phyloP scores from a whole-genome alignment of 2,329 filamentous ascomycete species.

The Cladorrhinum sp. region DNA sequence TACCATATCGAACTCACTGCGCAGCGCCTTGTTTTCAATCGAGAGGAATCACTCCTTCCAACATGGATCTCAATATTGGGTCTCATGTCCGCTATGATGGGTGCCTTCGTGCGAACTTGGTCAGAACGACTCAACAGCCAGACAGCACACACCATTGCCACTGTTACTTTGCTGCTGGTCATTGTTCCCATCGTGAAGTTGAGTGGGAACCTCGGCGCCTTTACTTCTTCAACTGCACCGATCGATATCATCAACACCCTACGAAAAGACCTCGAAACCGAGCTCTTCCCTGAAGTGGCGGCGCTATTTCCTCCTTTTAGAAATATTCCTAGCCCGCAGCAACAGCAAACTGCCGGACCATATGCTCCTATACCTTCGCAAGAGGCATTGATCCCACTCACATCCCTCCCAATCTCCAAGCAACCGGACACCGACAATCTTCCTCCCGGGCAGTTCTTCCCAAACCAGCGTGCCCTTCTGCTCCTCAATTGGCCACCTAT shows the following conservation, averaged over 20 bases:
- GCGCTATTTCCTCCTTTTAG: conserved; percentile 3
- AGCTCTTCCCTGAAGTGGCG: conserved; percentile 1
- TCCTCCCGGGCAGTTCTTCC: background rate
- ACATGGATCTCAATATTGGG: conserved; percentile 12
- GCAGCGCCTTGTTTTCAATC: conserved; percentile 11
- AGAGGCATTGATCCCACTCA: background rate
- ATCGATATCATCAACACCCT: conserved; percentile 8
- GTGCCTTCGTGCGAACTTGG: conserved; percentile 11
- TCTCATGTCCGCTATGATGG: conserved; percentile 10
- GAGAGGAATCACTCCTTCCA: conserved; percentile 5
- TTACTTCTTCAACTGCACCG: conserved; percentile 7
- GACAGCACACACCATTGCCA: conserved; percentile 13
- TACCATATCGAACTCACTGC: conserved; percentile 7
- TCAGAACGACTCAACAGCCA: conserved; percentile 9
- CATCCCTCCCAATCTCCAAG: background rate
- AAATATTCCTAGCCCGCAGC: background rate
- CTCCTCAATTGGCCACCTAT: conserved; percentile 7
- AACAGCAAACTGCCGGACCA: background rate
- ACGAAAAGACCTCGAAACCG: background rate
- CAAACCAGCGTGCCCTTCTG: background rate
- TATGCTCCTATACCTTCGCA: background rate
- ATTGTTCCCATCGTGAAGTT: conserved; percentile 11
- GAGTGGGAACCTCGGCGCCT: conserved; percentile 9
- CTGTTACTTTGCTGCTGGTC: conserved; percentile 8
- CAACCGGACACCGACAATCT: background rate